Base-by-base conservation (phyloP, 2,329 filamentous ascomycete genomes). In the Cadophora sp. region DNA sequence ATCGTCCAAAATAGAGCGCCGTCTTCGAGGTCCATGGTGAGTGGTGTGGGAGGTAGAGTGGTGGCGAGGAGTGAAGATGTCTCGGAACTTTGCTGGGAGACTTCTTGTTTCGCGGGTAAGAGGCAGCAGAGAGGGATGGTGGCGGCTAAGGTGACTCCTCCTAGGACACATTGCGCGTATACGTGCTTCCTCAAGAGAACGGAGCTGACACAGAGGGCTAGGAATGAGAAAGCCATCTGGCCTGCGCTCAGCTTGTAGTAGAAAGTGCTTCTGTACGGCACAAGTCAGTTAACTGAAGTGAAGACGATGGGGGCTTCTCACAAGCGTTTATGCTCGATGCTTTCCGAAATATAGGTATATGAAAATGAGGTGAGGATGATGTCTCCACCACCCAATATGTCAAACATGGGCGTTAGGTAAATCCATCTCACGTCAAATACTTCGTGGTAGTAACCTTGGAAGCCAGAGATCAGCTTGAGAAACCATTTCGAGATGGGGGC, bases 371-470 rank as follows among this genome's bases (percentile, higher is more conserved):
- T 48, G 8, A 69, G 36, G 2, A 71, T 66, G 2, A 68, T 48
- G 6, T 53, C 27, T n/a, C 69, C 67, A 13, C 69, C 69, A 14
- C 69, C 67, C 36, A 69, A 33, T 6, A 68, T 64, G 36, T 69
- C 66, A 39, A 71, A 63, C 3, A 71, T 55, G 14, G 69, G 67
- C 1, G 60, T 63, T 36, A 67, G 43, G 47, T 66, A 71, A 20
- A 71, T 68, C 67, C 61, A 71, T 62, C 66, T 59, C 13, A 71
- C 63, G 53, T 71, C 65, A 48, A 70, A 68, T 4, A 56, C 24
- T n/a, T 60, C 43, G 24, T 64, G 64, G 48, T 56, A 68, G 33
- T 69, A 71, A 27, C 69, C 69, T 69, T 41, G 8, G 14, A 24
- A 39, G 22, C 22, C 5, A 66, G 36, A 9, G 45, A 20, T 55